Evolutionary conservation across 805 yeast species (phyloP).

Genomic region (Cyberlindnera subsufficiens): DNA sequence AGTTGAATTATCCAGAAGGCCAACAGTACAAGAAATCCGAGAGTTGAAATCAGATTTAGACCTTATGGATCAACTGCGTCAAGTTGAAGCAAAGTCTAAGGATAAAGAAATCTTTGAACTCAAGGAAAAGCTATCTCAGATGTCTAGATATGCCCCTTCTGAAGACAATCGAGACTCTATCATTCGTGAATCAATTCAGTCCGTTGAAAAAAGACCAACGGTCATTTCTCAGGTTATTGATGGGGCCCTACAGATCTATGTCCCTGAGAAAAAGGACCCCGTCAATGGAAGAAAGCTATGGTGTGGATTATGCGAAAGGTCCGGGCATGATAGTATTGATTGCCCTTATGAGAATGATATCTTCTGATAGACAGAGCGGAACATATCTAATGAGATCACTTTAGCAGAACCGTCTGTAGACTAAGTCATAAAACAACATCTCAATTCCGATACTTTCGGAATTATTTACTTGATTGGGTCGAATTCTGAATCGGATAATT

Average conservation of each 20-base stretch:
- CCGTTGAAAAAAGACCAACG: conserved; percentile 16
- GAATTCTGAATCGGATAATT: too few relatives aligned
- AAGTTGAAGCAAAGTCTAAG: conserved; percentile 24
- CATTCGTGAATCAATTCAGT: neutral
- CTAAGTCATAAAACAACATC: too few relatives aligned
- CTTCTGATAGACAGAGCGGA: conserved; percentile 7
- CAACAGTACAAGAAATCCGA: conserved; percentile 31
- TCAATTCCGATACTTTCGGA: too few relatives aligned
- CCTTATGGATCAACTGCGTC: conserved; percentile 29
- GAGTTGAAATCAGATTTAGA: conserved; percentile 43
- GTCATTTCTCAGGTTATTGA: conserved; percentile 25
- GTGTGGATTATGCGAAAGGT: conserved; percentile 92
- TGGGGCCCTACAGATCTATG: conserved; percentile 40
- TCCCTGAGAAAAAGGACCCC: conserved; percentile 53
- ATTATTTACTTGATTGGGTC: too few relatives aligned
- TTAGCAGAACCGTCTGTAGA: too few relatives aligned
- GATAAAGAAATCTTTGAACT: conserved; percentile 19
- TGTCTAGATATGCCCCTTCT: too few relatives aligned
- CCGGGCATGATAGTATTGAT: conserved; percentile 81
- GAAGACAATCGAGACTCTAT: neutral
- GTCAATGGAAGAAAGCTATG: conserved; percentile 71
- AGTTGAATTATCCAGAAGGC: conserved; percentile 28
- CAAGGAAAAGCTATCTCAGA: conserved; percentile 12
- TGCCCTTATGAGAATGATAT: conserved; percentile 64
- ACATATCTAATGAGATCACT: too few relatives aligned